Evolutionary conservation across 805 yeast species (phyloP), one percentile per base, ranked within the genome.

Genomic region (Wickerhamiella kazuoi): DNA sequence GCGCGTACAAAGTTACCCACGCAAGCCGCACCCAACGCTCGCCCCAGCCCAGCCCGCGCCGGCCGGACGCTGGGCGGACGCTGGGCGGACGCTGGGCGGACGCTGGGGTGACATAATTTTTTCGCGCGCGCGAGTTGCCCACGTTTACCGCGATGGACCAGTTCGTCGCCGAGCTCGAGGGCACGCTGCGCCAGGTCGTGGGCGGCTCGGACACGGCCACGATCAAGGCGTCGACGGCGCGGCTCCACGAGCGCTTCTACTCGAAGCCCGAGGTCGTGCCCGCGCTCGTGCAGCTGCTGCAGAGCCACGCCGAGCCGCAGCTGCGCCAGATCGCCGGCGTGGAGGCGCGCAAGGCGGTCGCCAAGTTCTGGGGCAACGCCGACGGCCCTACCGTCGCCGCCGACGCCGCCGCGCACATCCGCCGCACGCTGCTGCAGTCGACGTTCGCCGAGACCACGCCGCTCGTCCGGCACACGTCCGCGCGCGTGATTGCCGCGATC

Each of bases 291-390:
- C 90, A 81, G 52, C 72, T 90, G 44, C 67, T 83, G 53, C 84
- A 80, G 59, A 68, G 66, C 48, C 74, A 76, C 49, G 61, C 68
- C 31, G 76, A 76, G 51, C 77, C 71, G 46, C 80, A 79, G 51
- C 57, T 86, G 50, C 79, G 81, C 53, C 94, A 84, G 60, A 68
- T 90, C 45, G 93, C 96, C n/a, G 93, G 95, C 45, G 94, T 90
- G 46, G 98, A 90, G 64, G 83, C 86, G 31, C 75, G 94, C 62
- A 90, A 90, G 60, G 71, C 79, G 54, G 73, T 86, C 30, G 54
- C 67, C 39, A 65, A 68, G 47, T 75, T 74, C 53, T 90, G 97
- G 97, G 44, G 33, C 17, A 35, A 31, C 15, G 54, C 50, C 20
- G 49, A 42, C 15, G 16, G 19, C 21, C 35, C 19, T 20, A 32